Evolutionary conservation across 2,329 filamentous ascomycete genomes (phyloP).

Genomic region (Botrytis squamosa): DNA sequence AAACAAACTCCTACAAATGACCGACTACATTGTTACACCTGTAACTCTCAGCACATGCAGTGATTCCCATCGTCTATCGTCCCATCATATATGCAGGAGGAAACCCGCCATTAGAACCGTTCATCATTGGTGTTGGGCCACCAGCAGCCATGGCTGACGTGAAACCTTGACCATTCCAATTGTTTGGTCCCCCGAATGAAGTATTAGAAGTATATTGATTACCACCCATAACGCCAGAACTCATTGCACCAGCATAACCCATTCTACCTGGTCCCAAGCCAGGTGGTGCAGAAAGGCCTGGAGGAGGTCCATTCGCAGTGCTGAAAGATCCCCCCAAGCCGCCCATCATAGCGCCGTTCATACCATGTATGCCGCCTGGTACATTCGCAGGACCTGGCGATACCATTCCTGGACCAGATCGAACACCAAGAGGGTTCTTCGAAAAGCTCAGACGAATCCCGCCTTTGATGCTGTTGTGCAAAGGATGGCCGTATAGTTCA

Average conservation of each 20-base stretch:
- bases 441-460: constrained; percentile 96
- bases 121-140: constrained; percentile 35
- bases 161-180: constrained; percentile 36
- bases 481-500: constrained; percentile 80
- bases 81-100: constrained; percentile 42
- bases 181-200: constrained; percentile 34
- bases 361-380: constrained; percentile 49
- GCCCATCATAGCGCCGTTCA: constrained; percentile 56
- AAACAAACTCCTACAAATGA: constrained; percentile 28
- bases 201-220: constrained; percentile 31
- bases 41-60: constrained; percentile 2
- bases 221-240: constrained; percentile 29
- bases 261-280: constrained; percentile 53
- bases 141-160: constrained; percentile 37
- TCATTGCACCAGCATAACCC: constrained; percentile 32
- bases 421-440: constrained; percentile 92
- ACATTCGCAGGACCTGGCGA: constrained; percentile 44
- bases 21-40: constrained; percentile 9
- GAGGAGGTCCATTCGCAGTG: constrained; percentile 66
- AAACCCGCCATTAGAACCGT: constrained; percentile 36
- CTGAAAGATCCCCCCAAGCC: constrained; percentile 36
- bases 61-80: constrained; percentile 32
- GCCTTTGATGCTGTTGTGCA: constrained; percentile 91
- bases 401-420: constrained; percentile 62
- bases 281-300: constrained; percentile 74